These are phyloP conservation scores for Prunella vulgaris DNA, from an alignment of 257 asterid species.

Conservation along the genomic window DNA sequence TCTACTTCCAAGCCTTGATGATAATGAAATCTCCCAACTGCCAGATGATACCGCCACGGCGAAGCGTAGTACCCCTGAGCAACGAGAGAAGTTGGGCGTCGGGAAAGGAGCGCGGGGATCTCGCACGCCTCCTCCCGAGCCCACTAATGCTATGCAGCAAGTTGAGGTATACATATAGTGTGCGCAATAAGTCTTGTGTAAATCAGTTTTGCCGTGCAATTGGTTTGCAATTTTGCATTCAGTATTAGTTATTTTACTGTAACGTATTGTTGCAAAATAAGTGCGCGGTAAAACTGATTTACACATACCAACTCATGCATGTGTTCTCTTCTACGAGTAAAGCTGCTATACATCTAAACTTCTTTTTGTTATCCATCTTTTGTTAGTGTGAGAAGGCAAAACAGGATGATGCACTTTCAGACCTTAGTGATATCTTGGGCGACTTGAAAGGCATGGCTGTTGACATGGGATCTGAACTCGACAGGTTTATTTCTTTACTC, in stretches of 20 bases:
- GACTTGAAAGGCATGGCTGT: slow-evolving; percentile 90
- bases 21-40: slow-evolving; percentile 9
- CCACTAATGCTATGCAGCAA: slow-evolving; percentile 63
- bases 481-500: slow-evolving; percentile 42
- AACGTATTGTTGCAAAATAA: no score
- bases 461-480: slow-evolving; percentile 78
- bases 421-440: slow-evolving; percentile 67
- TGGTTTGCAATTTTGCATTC: no score
- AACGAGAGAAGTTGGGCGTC: slow-evolving; percentile 74
- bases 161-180: slow-evolving; percentile 57
- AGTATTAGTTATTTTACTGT: no score
- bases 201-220: no score
- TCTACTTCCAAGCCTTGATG: background rate
- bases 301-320: no score
- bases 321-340: background rate
- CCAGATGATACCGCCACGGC: slow-evolving; percentile 52
- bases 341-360: background rate
- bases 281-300: no score
- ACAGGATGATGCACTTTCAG: slow-evolving; percentile 81
- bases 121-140: slow-evolving; percentile 63
- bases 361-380: background rate
- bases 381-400: slow-evolving; percentile 70
- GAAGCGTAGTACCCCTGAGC: slow-evolving; percentile 45
- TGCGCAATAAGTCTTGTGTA: no score
- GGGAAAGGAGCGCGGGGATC: slow-evolving; percentile 53